Conservation (phyloP, 192 early-diverging fungal species). For the Backusella luteola region DNA sequence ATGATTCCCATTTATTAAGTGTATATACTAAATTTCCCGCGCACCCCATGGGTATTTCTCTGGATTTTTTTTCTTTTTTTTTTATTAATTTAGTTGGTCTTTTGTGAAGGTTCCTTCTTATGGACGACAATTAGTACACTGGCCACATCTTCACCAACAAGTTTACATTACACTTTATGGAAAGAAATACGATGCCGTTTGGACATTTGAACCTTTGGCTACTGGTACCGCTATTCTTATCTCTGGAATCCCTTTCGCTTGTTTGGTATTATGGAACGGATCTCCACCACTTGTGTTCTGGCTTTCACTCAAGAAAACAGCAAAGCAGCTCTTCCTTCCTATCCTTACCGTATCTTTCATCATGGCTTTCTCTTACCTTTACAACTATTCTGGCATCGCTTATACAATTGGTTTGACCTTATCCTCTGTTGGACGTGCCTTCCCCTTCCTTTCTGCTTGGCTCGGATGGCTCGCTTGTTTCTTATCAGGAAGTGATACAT, state of each 20-base stretch:
- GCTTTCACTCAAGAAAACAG: constrained; percentile 17
- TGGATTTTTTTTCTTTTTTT: not conserved
- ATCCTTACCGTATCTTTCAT: constrained; percentile 38
- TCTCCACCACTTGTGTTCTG: constrained; percentile 18
- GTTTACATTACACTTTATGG: constrained; percentile 39
- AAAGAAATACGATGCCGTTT: constrained; percentile 34
- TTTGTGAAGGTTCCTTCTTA: constrained; percentile 18
- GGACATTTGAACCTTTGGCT: constrained; percentile 38
- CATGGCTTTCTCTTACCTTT: constrained; percentile 39
- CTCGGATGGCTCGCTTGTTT: constrained; percentile 41
- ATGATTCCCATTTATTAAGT: not conserved
- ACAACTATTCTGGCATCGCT: constrained; percentile 37
- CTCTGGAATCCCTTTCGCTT: constrained; percentile 14
- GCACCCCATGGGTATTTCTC: not conserved
- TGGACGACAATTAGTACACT: constrained; percentile 24
- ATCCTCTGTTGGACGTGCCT: constrained; percentile 35
- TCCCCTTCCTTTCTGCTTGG: constrained; percentile 41
- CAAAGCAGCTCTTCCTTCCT: constrained; percentile 25
- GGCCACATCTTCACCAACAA: constrained; percentile 33
- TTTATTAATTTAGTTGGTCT: constrained; percentile 25
- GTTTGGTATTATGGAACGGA: constrained; percentile 25
- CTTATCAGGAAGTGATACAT: constrained; percentile 40
- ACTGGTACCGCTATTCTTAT: constrained; percentile 38
- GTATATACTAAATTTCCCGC: not conserved
- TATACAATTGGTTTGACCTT: constrained; percentile 37